Conservation (phyloP, 2,329 filamentous ascomycete species). For the Decorospora gaudefroyi region DNA sequence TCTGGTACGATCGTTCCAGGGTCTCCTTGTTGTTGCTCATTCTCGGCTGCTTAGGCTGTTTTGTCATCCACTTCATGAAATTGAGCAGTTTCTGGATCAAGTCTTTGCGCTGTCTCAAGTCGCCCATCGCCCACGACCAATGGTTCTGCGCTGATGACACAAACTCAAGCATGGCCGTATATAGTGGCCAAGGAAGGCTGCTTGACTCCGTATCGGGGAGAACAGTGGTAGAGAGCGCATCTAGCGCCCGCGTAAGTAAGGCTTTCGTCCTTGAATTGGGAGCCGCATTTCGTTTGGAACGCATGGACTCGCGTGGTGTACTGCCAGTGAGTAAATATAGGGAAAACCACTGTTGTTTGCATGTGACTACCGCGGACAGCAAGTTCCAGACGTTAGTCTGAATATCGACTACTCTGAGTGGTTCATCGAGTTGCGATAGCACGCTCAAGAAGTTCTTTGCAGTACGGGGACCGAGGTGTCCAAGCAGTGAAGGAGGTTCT, state of each 20-base stretch:
- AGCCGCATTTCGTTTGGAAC: constrained; percentile 54
- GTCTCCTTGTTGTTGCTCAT: constrained; percentile 29
- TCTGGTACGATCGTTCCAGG: constrained; percentile 47
- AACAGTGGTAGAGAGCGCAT: constrained; percentile 68
- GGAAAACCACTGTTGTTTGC: constrained; percentile 94
- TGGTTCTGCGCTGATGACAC: constrained; percentile 87
- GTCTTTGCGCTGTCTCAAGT: constrained; percentile 71
- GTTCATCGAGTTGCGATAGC: constrained; percentile 75
- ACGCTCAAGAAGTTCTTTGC: constrained; percentile 83
- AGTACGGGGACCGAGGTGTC: constrained; percentile 79
- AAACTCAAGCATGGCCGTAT: constrained; percentile 80
- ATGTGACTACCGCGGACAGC: constrained; percentile 81
- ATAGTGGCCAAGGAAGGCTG: constrained; percentile 52
- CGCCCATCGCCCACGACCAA: constrained; percentile 92
- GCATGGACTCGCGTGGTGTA: constrained; percentile 76
- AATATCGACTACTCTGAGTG: constrained; percentile 67
- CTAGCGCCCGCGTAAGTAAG: constrained; percentile 74
- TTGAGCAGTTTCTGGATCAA: constrained; percentile 74
- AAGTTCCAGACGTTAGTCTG: constrained; percentile 79
- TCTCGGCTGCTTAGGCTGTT: constrained; percentile 31
- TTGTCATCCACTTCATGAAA: constrained; percentile 62
- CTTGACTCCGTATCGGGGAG: constrained; percentile 59
- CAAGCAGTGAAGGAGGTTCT: constrained; percentile 91
- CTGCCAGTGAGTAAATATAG: constrained; percentile 89
- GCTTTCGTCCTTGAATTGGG: constrained; percentile 59